Evolutionary conservation across 1,284 basidiomycete genomes (phyloP).

Genomic region (Cryptococcus wingfieldii): DNA sequence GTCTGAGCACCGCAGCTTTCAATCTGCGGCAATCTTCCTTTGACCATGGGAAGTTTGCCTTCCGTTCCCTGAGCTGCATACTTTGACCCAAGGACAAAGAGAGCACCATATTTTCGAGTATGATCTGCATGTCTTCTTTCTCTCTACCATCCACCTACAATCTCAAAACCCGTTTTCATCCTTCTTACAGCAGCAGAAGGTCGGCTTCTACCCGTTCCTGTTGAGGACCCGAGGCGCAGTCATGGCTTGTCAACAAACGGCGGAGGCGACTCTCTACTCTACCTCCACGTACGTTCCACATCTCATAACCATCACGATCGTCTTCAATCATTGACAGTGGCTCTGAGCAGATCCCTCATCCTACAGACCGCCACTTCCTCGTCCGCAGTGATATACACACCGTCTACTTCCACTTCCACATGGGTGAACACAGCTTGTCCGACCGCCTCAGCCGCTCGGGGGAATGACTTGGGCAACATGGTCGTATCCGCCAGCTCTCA

Average conservation of each 20-base stretch:
- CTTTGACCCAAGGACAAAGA: too few species aligned
- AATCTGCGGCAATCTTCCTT: too few species aligned
- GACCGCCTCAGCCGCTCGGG: not conserved
- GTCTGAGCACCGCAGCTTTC: too few species aligned
- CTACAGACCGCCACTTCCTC: conserved; percentile 9
- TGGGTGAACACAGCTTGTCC: conserved; percentile 4
- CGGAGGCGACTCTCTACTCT: conserved; percentile 17
- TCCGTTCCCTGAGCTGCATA: too few species aligned
- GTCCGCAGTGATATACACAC: conserved; percentile 4
- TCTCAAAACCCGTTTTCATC: too few species aligned
- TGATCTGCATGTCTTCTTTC: too few species aligned
- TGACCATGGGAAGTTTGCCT: too few species aligned
- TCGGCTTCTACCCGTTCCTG: not conserved
- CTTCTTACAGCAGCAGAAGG: too few species aligned
- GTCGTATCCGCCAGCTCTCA: not conserved
- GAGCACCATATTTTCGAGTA: too few species aligned
- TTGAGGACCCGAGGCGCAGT: not conserved
- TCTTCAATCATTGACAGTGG: not conserved
- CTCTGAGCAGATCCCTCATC: conserved; percentile 5
- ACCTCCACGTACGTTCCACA: conserved; percentile 17
- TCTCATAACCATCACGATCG: too few species aligned
- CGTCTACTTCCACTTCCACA: conserved; percentile 4
- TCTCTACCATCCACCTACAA: too few species aligned
- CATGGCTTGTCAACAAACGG: conserved; percentile 13
- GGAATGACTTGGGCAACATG: not conserved